Base-by-base conservation (phyloP, 768 basidiomycete species). In the Lentinula guzmanii region DNA sequence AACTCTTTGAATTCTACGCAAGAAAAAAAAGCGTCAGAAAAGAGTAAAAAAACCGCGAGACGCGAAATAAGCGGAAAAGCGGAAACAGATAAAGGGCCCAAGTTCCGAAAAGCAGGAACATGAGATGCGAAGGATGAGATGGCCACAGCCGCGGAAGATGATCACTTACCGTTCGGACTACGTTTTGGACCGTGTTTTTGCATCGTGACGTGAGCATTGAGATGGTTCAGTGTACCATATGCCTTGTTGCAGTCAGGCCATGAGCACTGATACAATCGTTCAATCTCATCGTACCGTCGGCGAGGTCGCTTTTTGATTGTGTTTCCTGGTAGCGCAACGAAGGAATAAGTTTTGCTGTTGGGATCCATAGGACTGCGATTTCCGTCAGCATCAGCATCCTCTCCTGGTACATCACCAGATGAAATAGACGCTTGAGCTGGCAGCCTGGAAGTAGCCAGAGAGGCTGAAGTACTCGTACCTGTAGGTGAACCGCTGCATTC, bases 201-300 rank as follows among this genome's bases (percentile, higher is more conserved):
- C 92, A 97, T 97, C n/a, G 87, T 90, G 61, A 98, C 93, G 72
- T 99, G 96, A 34, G 95, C 94, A 71, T 99, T 99, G 63, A 99
- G 81, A 74, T 99, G 96, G 71, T 99, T 98, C 53, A 98, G 80
- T 4, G 95, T 97, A 34, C 95, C 95, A 69, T 96, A 97, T 31
- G 91, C 82, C 76, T 96, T 96, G 60, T 85, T 80, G 65, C 86
- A 88, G 48, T 85, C 80, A 4, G 82, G 83, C 83, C 86, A 92
- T 54, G 88, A 87, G 78, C 95, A 98, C 60, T 84, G 83, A 71
- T 98, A 98, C 57, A 96, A 75, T 31, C 95, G 86, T 75, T 97
- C 95, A 66, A 98, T 97, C 81, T 98, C 95, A 72, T 98, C 95
- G 73, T 91, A 92, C 48, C 91, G 82, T 65, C 91, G 79, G 10